Evolutionary conservation across 1,139 yeast genomes (phyloP).

Genomic region (Hyphopichia wangnamkhiaoensis): DNA sequence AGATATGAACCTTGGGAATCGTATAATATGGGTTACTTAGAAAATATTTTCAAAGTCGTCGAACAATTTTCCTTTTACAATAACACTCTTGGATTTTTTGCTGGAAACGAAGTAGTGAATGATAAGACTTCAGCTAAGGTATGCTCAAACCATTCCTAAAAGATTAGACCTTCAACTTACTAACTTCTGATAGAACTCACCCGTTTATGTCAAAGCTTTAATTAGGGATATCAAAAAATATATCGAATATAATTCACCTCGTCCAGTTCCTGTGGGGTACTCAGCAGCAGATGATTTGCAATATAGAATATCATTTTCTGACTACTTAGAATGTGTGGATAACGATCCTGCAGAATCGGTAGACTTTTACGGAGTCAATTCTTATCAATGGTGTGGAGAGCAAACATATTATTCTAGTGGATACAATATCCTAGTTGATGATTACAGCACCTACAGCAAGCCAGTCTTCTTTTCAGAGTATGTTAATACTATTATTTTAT

Average conservation of each 20-base stretch:
- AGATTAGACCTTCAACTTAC: too few relatives aligned
- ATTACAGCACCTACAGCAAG: conserved; percentile 64
- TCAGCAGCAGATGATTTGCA: conserved; percentile 92
- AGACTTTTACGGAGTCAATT: conserved; percentile 93
- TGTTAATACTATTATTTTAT: conserved; percentile 10
- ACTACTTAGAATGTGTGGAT: conserved; percentile 76
- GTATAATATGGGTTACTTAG: conserved; percentile 66
- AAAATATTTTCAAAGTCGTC: conserved; percentile 75
- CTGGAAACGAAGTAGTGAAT: conserved; percentile 91
- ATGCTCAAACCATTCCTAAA: too few relatives aligned
- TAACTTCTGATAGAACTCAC: conserved; percentile 41
- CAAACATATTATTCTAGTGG: conserved; percentile 84
- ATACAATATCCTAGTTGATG: conserved; percentile 69
- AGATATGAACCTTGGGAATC: conserved; percentile 89
- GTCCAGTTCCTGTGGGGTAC: conserved; percentile 88
- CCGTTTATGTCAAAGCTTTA: conserved; percentile 73
- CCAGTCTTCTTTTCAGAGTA: conserved; percentile 92
- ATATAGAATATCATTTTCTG: conserved; percentile 73
- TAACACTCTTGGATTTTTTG: conserved; percentile 89
- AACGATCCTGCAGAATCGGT: conserved; percentile 60
- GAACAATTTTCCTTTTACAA: conserved; percentile 83
- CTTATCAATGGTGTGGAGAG: conserved; percentile 97
- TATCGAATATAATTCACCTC: conserved; percentile 55
- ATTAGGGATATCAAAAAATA: conserved; percentile 79
- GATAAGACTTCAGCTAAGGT: conserved; percentile 72